Evolutionary conservation across 805 yeast genomes (phyloP).

Genomic region (Torulaspora gathmanii): DNA sequence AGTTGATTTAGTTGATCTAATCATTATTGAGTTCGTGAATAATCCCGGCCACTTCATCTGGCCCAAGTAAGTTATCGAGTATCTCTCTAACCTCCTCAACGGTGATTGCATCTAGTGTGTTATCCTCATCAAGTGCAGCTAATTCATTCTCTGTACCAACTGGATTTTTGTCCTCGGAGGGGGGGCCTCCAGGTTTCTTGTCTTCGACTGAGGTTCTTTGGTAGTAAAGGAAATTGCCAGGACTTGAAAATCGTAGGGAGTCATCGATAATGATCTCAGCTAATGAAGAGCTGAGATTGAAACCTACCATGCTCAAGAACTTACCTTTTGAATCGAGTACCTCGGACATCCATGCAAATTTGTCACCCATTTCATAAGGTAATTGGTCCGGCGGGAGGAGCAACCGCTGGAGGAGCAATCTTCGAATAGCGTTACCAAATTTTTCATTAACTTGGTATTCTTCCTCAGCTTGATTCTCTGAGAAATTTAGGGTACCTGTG

Average conservation of each 20-base stretch:
- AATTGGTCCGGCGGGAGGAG: conserved; percentile 19
- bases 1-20: too few species aligned
- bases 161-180: too few species aligned
- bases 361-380: conserved; percentile 25
- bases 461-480: neutral
- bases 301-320: conserved; percentile 17
- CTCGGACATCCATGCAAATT: conserved; percentile 33
- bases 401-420: conserved; percentile 18
- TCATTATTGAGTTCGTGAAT: neutral
- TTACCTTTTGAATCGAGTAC: conserved; percentile 29
- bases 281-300: conserved; percentile 12
- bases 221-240: conserved; percentile 14
- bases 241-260: conserved; percentile 4
- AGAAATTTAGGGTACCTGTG: conserved; percentile 7
- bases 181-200: neutral
- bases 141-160: neutral
- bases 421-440: conserved; percentile 23
- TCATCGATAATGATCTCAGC: conserved; percentile 9
- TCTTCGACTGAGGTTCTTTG: conserved; percentile 1
- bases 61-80: neutral
- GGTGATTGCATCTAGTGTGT: neutral
- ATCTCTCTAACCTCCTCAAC: neutral
- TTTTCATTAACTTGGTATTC: conserved; percentile 9
- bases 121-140: neutral
- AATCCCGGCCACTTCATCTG: neutral